Evolutionary conservation across 768 basidiomycete genomes (phyloP).

Genomic region (Tulasnella sp.): DNA sequence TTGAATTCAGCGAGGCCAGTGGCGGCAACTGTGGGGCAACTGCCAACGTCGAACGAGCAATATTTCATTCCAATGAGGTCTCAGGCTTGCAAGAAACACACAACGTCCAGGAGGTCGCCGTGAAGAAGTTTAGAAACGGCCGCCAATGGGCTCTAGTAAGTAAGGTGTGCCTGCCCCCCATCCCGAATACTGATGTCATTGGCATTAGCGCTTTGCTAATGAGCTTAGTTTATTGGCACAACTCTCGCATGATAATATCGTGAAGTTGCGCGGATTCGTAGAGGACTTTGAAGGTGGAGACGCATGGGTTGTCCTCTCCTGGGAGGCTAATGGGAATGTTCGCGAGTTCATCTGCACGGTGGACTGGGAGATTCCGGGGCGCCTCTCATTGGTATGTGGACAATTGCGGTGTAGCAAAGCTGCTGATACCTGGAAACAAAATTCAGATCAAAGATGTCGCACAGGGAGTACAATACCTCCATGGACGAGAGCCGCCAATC

Average conservation of each 20-base stretch:
- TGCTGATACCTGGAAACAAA: not conserved
- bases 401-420: not conserved
- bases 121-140: not conserved
- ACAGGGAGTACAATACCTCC: not conserved
- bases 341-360: not conserved
- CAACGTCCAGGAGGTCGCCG: not conserved
- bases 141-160: not conserved
- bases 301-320: not conserved
- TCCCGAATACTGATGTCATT: not conserved
- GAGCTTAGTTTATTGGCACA: not conserved
- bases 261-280: not conserved
- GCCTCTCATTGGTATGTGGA: not conserved
- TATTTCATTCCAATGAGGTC: not conserved
- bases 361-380: not conserved
- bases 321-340: not conserved
- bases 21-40: not conserved
- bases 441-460: not conserved
- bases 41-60: not conserved
- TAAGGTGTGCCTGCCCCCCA: not conserved
- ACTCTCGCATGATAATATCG: not conserved
- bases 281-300: not conserved
- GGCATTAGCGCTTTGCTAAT: not conserved
- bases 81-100: not conserved
- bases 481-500: not conserved
- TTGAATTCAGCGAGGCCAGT: not conserved